These are phyloP conservation scores for Pseudocercospora pini-densiflorae DNA, from an alignment of 2,329 filamentous ascomycete genomes.

Conservation along the genomic window DNA sequence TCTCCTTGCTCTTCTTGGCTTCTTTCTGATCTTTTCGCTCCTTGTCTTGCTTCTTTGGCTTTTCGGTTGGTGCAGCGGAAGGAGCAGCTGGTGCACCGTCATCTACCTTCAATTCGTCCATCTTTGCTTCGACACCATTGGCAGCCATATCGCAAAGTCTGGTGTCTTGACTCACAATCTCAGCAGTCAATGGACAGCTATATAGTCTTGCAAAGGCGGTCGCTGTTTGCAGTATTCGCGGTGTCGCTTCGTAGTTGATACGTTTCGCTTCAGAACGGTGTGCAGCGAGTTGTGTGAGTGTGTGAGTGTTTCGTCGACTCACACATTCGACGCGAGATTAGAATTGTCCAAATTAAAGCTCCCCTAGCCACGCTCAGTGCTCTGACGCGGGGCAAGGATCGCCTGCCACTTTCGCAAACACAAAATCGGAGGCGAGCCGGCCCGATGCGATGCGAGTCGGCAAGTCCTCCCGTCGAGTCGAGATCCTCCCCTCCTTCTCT, in stretches of 20 bases:
- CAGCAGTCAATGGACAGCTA: neutral
- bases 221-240: neutral
- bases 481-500: neutral
- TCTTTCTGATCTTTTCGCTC: constrained; percentile 42
- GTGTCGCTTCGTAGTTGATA: neutral
- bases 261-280: neutral
- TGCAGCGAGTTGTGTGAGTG: neutral
- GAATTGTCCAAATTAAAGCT: constrained; percentile 5
- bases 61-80: constrained; percentile 32
- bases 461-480: neutral
- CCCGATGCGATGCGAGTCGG: neutral
- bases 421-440: neutral
- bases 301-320: constrained; percentile 3
- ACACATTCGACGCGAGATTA: neutral
- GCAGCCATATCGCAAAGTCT: constrained; percentile 24
- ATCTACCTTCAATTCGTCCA: constrained; percentile 33
- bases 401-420: neutral
- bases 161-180: neutral
- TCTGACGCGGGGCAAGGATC: neutral
- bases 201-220: neutral
- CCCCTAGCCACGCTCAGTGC: neutral
- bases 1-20: constrained; percentile 34
- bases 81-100: constrained; percentile 13
- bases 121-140: constrained; percentile 34
- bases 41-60: constrained; percentile 42